Percentiles rank a stretch among this genome's conserved stretches.
These are phyloP conservation scores for Colletotrichum camelliae DNA, from an alignment of 2,329 filamentous ascomycete genomes.

Conservation along the genomic window DNA sequence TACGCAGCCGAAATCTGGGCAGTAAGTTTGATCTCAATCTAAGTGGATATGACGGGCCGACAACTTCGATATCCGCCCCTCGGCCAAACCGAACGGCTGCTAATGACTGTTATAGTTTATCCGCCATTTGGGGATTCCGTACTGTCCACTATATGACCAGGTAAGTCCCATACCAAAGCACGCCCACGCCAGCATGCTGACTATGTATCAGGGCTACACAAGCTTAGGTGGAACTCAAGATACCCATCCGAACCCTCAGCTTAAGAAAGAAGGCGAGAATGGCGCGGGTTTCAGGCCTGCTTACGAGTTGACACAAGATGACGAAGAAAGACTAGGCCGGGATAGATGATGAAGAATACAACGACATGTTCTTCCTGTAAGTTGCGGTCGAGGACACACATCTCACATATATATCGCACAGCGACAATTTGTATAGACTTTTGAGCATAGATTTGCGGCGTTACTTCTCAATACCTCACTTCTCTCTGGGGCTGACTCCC, in stretches of 20 bases:
- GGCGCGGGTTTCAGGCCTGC: constrained; percentile 68
- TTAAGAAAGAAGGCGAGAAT: constrained; percentile 49
- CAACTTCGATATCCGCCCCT: not conserved
- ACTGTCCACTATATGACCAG: constrained; percentile 84
- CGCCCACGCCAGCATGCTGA: not conserved
- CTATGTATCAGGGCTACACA: constrained; percentile 71
- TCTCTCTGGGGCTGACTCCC: not conserved
- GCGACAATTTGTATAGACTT: not conserved
- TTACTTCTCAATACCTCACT: not conserved
- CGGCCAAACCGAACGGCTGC: not conserved
- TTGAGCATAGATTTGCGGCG: constrained; percentile 3
- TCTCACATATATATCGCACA: not conserved
- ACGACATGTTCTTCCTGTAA: not conserved
- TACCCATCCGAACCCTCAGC: constrained; percentile 85
- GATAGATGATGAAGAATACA: constrained; percentile 48
- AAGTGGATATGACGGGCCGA: not conserved
- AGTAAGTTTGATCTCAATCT: constrained; percentile 56
- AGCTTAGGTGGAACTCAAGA: constrained; percentile 90
- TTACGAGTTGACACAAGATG: constrained; percentile 76
- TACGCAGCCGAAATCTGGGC: constrained; percentile 79
- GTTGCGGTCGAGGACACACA: not conserved
- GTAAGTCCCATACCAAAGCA: not conserved
- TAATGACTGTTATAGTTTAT: constrained; percentile 65
- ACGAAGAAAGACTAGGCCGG: constrained; percentile 80
- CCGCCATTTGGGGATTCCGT: constrained; percentile 77